Evolutionary conservation across 148 eudicot genomes (phyloP).

Genomic region (Rhododendron molle): DNA sequence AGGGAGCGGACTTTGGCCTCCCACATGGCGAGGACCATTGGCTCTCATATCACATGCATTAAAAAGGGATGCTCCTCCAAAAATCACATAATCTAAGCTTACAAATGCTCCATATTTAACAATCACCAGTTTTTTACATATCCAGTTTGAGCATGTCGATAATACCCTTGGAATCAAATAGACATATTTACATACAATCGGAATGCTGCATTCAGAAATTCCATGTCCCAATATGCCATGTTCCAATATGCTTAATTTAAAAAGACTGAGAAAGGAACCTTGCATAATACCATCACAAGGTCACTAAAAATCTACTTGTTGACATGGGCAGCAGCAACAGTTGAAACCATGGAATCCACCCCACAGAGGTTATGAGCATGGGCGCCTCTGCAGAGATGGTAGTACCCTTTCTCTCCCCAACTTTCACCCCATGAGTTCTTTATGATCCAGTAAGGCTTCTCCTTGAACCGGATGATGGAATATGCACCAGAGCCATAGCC

Average conservation of each 20-base stretch:
- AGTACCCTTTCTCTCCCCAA: constrained; percentile 85
- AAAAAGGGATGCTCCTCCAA: background rate
- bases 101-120: background rate
- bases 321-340: constrained; percentile 39
- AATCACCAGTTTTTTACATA: background rate
- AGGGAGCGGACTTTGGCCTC: too few species aligned
- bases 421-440: constrained; percentile 83
- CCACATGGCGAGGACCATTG: background rate
- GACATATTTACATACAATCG: background rate
- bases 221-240: background rate
- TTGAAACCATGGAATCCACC: constrained; percentile 57
- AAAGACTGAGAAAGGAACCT: background rate
- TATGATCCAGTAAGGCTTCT: constrained; percentile 85
- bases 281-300: background rate
- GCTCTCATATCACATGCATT: background rate
- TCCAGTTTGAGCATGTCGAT: background rate
- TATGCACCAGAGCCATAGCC: constrained; percentile 68
- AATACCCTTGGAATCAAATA: background rate
- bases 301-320: background rate
- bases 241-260: background rate
- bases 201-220: background rate
- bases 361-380: constrained; percentile 45
- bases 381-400: constrained; percentile 67
- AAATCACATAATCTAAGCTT: background rate
- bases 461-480: constrained; percentile 58